phyloP scores from a whole-genome alignment of 352 stramenopile genomes.

The Thraustotheca clavata region DNA sequence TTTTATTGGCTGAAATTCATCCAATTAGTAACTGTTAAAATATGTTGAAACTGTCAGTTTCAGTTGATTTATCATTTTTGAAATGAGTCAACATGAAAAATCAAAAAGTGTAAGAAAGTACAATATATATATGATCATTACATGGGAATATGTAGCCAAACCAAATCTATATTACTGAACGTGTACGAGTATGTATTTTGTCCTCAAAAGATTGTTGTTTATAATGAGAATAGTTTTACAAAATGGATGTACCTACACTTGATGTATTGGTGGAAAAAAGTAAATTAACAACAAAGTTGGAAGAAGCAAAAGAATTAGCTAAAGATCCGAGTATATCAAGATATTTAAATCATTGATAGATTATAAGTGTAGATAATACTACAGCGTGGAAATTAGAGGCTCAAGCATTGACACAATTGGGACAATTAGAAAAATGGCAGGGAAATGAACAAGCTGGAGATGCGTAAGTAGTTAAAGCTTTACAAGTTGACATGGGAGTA shows the following conservation, averaged over 20 bases:
- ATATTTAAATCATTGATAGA: too few relatives aligned
- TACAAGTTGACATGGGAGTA: background rate
- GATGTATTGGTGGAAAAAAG: slow-evolving; percentile 68
- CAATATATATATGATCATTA: too few relatives aligned
- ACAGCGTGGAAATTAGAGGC: slow-evolving; percentile 57
- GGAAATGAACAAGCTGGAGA: slow-evolving; percentile 37
- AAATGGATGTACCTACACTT: slow-evolving; percentile 50
- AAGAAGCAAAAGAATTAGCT: slow-evolving; percentile 27
- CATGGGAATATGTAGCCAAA: too few relatives aligned
- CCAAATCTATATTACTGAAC: slow-evolving; percentile 62
- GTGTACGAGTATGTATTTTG: slow-evolving; percentile 34
- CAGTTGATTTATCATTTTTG: too few relatives aligned
- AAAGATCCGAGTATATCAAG: slow-evolving; percentile 7
- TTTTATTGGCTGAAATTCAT: slow-evolving; percentile 1
- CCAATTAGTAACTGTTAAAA: background rate
- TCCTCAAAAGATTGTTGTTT: background rate
- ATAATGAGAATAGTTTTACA: slow-evolving; percentile 41
- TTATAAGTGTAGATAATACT: slow-evolving; percentile 2
- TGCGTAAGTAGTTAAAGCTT: slow-evolving; percentile 20
- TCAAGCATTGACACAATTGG: slow-evolving; percentile 50
- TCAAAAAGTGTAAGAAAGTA: too few relatives aligned
- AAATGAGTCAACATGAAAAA: too few relatives aligned
- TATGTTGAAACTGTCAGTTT: background rate
- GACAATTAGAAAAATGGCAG: slow-evolving; percentile 72
- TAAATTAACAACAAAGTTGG: slow-evolving; percentile 51